phyloP scores from a whole-genome alignment of 2,329 filamentous ascomycete species.

The Stagonosporopsis chrysanthemi region DNA sequence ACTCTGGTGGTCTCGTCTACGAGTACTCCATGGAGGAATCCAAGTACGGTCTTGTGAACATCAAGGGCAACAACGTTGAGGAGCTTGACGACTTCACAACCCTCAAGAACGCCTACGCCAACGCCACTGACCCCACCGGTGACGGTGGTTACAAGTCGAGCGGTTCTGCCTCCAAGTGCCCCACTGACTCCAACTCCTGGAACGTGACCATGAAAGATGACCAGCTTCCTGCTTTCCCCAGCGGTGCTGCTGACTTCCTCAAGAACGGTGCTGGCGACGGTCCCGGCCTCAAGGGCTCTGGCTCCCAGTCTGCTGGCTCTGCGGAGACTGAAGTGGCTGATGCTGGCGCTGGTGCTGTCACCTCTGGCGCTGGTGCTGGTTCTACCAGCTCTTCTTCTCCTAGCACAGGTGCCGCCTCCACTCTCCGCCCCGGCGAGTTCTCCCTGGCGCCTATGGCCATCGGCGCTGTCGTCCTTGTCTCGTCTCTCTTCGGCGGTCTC shows the following conservation, averaged over 20 bases:
- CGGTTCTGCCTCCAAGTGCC: conserved; percentile 63
- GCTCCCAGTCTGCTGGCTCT: conserved; percentile 64
- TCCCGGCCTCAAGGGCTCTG: conserved; percentile 62
- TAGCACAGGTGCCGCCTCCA: conserved; percentile 54
- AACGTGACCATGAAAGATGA: conserved; percentile 57
- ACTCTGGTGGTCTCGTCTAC: conserved; percentile 96
- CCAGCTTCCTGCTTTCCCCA: conserved; percentile 65
- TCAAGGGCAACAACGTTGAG: conserved; percentile 63
- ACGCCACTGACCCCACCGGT: conserved; percentile 60
- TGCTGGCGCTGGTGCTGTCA: conserved; percentile 59
- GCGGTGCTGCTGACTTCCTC: conserved; percentile 64
- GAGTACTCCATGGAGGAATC: conserved; percentile 80
- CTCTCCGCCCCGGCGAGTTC: conserved; percentile 55
- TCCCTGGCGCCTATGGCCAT: conserved; percentile 60
- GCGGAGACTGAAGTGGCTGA: conserved; percentile 53
- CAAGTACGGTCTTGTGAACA: conserved; percentile 76
- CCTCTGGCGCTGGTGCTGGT: conserved; percentile 43
- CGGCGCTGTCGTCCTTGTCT: conserved; percentile 59
- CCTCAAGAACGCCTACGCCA: conserved; percentile 60
- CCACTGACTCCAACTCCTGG: conserved; percentile 62
- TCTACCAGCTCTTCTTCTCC: conserved; percentile 21
- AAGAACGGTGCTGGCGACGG: conserved; percentile 65
- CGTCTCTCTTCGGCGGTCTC: conserved; percentile 62
- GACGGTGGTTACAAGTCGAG: conserved; percentile 67
- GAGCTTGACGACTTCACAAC: conserved; percentile 69